Conservation (phyloP, 768 basidiomycete genomes). For the Coprinopsis marcescibilis region DNA sequence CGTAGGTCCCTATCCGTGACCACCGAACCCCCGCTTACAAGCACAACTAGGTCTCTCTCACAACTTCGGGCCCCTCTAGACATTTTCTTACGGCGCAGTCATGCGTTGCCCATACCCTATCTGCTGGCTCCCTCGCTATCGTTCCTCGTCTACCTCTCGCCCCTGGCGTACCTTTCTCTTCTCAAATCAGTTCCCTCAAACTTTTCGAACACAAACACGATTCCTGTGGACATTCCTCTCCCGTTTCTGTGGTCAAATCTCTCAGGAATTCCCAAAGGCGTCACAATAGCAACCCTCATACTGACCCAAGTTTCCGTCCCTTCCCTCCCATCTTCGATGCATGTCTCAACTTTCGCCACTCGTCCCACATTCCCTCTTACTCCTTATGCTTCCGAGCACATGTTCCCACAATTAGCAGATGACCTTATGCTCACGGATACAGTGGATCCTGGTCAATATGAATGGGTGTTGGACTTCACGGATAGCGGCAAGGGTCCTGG, state of each 20-base stretch:
- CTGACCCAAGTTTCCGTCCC: slow-evolving; percentile 32
- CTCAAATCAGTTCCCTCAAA: slow-evolving; percentile 28
- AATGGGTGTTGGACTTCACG: slow-evolving; percentile 75
- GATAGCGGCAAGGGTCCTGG: slow-evolving; percentile 45
- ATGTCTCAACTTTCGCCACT: slow-evolving; percentile 37
- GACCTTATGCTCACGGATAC: slow-evolving; percentile 17
- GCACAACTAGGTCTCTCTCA: slow-evolving; percentile 32
- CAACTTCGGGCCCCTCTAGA: slow-evolving; percentile 53
- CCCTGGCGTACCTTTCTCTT: slow-evolving; percentile 61
- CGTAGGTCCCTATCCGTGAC: slow-evolving; percentile 17
- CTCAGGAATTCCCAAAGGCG: slow-evolving; percentile 36
- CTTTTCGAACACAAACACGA: slow-evolving; percentile 19
- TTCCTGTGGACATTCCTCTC: slow-evolving; percentile 49
- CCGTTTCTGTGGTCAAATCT: slow-evolving; percentile 42
- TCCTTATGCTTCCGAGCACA: slow-evolving; percentile 39
- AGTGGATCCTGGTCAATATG: slow-evolving; percentile 24
- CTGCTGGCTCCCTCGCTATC: slow-evolving; percentile 62
- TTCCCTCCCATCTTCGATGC: slow-evolving; percentile 37
- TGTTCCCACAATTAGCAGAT: slow-evolving; percentile 39
- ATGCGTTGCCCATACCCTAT: slow-evolving; percentile 69
- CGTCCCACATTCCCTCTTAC: slow-evolving; percentile 53
- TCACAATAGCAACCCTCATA: slow-evolving; percentile 50
- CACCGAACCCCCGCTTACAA: slow-evolving; percentile 9
- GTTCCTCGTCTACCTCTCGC: slow-evolving; percentile 68
- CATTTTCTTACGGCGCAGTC: slow-evolving; percentile 59